Percentiles rank a stretch among this genome's conserved stretches.
These are phyloP conservation scores for Ligustrum vulgare DNA, from an alignment of 257 asterid species.

Conservation along the genomic window DNA sequence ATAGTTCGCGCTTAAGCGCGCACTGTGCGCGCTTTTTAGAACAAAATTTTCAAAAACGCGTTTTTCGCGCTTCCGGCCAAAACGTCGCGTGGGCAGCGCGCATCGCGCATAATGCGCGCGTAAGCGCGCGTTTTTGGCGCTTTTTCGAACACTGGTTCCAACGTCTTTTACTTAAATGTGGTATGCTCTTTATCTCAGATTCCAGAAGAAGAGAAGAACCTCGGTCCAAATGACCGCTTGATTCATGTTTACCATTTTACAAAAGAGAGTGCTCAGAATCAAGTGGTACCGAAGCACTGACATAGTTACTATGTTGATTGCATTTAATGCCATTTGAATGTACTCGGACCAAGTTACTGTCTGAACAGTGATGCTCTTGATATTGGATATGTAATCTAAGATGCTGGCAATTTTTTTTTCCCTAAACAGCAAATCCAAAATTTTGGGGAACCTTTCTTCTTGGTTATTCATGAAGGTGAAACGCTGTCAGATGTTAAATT, in stretches of 20 bases:
- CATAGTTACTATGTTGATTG: background rate
- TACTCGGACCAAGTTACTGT: background rate
- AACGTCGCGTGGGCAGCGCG: too few relatives aligned
- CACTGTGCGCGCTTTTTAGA: too few relatives aligned
- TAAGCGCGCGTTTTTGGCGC: too few relatives aligned
- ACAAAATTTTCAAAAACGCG: too few relatives aligned
- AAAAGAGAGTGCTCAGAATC: conserved; percentile 51
- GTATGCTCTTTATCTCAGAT: conserved; percentile 27
- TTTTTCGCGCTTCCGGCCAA: too few relatives aligned
- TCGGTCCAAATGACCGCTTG: conserved; percentile 41
- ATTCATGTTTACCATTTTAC: conserved; percentile 60
- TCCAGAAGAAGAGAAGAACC: conserved; percentile 51
- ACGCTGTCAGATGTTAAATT: conserved; percentile 42
- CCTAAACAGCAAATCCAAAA: conserved; percentile 48
- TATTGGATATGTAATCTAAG: background rate
- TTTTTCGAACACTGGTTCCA: too few relatives aligned
- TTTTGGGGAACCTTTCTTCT: conserved; percentile 59
- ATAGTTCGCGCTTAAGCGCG: too few relatives aligned
- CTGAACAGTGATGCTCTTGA: conserved; percentile 10
- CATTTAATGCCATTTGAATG: background rate
- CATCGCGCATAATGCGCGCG: too few relatives aligned
- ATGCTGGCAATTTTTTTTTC: background rate
- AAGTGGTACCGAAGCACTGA: conserved; percentile 37
- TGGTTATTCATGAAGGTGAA: conserved; percentile 53
- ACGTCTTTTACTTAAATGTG: background rate